Percentiles rank a stretch among this genome's conserved stretches.
Conservation (phyloP, 352 stramenopile genomes). For the Pythium pyrilobum region DNA sequence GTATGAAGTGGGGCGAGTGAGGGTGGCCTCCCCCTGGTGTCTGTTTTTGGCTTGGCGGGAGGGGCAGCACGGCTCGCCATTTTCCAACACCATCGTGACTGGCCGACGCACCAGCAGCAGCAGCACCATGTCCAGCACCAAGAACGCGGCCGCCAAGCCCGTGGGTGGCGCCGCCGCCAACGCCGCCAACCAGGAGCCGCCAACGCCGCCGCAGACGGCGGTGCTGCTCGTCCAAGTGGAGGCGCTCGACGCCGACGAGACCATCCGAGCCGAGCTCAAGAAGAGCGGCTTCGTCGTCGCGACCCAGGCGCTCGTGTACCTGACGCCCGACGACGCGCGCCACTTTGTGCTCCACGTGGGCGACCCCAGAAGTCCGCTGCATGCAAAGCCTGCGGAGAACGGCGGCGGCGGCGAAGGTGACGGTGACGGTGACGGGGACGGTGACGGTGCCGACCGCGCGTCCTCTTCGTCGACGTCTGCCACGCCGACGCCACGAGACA, state of each 20-base stretch:
- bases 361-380: slow-evolving; percentile 25
- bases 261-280: slow-evolving; percentile 43
- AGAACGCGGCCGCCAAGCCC: neutral
- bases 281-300: slow-evolving; percentile 37
- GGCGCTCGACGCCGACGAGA: slow-evolving; percentile 45
- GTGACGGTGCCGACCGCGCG: no score
- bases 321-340: slow-evolving; percentile 29
- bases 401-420: neutral
- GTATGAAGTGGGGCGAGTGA: no score
- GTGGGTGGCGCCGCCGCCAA: neutral
- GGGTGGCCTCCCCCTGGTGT: neutral
- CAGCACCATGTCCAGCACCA: slow-evolving; percentile 5
- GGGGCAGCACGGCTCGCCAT: neutral
- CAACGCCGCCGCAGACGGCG: slow-evolving; percentile 23
- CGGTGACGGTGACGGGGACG: neutral
- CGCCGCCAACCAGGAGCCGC: neutral
- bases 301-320: slow-evolving; percentile 37
- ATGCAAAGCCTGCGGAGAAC: slow-evolving; percentile 4
- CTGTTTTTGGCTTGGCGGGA: neutral
- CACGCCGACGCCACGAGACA: neutral
- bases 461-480: neutral
- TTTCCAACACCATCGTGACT: no score
- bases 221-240: slow-evolving; percentile 57
- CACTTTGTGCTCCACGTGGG: slow-evolving; percentile 37
- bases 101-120: neutral